Conservation (phyloP, 2,329 filamentous ascomycete species). For the Ceratocystis variospora region DNA sequence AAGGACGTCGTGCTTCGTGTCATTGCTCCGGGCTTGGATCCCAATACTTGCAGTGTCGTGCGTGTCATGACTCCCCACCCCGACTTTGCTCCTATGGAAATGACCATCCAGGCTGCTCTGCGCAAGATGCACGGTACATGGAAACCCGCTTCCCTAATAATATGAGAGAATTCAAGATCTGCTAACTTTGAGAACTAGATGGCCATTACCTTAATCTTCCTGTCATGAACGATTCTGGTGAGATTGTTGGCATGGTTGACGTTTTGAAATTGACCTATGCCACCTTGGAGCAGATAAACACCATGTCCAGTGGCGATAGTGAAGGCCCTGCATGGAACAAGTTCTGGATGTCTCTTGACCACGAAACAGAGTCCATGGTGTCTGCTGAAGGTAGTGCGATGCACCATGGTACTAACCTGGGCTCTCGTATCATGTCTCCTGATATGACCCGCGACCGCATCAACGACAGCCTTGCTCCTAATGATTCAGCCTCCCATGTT, state of each 20-base stretch:
- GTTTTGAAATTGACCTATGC: slow-evolving; percentile 97
- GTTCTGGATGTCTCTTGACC: slow-evolving; percentile 93
- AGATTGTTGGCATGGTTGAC: slow-evolving; percentile 99
- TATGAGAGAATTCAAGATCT: neutral
- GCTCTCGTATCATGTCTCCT: slow-evolving; percentile 65
- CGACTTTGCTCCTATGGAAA: slow-evolving; percentile 95
- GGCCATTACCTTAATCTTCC: slow-evolving; percentile 96
- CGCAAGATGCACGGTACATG: slow-evolving; percentile 93
- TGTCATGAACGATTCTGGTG: slow-evolving; percentile 92
- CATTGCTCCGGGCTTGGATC: slow-evolving; percentile 90
- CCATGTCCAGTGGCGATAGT: slow-evolving; percentile 74
- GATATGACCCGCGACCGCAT: slow-evolving; percentile 59
- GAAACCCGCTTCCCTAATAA: neutral
- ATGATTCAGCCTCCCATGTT: slow-evolving; percentile 87
- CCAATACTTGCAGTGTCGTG: slow-evolving; percentile 88
- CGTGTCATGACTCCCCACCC: slow-evolving; percentile 98
- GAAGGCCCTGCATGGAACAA: slow-evolving; percentile 99
- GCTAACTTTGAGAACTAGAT: slow-evolving; percentile 41
- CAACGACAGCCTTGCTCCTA: slow-evolving; percentile 72
- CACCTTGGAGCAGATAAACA: slow-evolving; percentile 94
- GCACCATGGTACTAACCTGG: slow-evolving; percentile 49
- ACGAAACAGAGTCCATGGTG: slow-evolving; percentile 91
- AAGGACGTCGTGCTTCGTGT: slow-evolving; percentile 97
- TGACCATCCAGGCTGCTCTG: slow-evolving; percentile 95
- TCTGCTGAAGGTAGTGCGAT: slow-evolving; percentile 64